A percentile compares a stretch with the other conserved stretches of the same genome.
These are phyloP conservation scores for Stemphylium vesicarium DNA, from an alignment of 2,329 filamentous ascomycete species.

Conservation along the genomic window DNA sequence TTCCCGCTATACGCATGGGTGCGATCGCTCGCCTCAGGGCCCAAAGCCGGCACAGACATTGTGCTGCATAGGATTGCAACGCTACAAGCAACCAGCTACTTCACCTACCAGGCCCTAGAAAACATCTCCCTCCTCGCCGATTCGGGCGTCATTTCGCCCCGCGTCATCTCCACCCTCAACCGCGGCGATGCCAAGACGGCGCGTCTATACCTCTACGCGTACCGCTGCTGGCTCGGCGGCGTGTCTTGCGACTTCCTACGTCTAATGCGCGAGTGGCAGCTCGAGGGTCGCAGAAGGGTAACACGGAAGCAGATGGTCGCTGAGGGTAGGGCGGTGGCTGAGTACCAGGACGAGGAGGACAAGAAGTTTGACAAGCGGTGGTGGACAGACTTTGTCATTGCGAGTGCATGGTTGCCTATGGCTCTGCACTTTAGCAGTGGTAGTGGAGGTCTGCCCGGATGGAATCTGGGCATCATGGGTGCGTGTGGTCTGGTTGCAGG, in stretches of 20 bases:
- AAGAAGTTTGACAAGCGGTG: conserved; percentile 47
- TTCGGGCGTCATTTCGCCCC: conserved; percentile 46
- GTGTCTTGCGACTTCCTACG: conserved; percentile 54
- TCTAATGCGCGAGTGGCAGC: conserved; percentile 51
- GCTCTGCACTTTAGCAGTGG: conserved; percentile 51
- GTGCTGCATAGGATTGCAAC: conserved; percentile 52
- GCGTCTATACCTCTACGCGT: conserved; percentile 50
- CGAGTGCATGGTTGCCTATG: conserved; percentile 53
- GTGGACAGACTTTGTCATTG: conserved; percentile 53
- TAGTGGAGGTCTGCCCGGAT: conserved; percentile 50
- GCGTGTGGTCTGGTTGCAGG: conserved; percentile 51
- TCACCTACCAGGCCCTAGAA: conserved; percentile 53
- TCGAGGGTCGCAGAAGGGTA: conserved; percentile 45
- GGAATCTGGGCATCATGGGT: conserved; percentile 54
- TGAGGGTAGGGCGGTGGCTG: conserved; percentile 36
- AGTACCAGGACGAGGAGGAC: conserved; percentile 49
- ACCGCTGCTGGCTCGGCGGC: conserved; percentile 53
- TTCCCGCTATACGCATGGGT: conserved; percentile 55
- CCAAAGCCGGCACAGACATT: conserved; percentile 50
- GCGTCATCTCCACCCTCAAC: conserved; percentile 46
- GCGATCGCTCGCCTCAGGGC: conserved; percentile 49
- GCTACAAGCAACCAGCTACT: conserved; percentile 52
- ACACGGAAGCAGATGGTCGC: conserved; percentile 35
- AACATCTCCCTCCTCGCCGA: conserved; percentile 54
- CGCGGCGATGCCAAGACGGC: conserved; percentile 44